Evolutionary conservation across 768 basidiomycete species (phyloP).

Genomic region (Amanita inopinata): DNA sequence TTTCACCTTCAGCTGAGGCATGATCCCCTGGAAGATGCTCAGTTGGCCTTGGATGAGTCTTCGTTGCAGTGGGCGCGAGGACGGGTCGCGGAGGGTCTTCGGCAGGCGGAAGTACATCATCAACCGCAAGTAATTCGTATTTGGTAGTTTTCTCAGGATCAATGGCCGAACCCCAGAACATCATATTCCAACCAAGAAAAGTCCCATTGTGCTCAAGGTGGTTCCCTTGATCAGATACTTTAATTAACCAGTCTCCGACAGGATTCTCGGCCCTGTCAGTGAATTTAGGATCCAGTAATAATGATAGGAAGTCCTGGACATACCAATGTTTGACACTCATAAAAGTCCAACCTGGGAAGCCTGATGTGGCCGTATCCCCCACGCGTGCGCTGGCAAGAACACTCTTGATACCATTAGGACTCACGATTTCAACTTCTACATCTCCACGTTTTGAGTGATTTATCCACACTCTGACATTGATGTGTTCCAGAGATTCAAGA

Average conservation of each 20-base stretch:
- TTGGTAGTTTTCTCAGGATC: slow-evolving; percentile 58
- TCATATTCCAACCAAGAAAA: slow-evolving; percentile 89
- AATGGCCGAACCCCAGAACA: slow-evolving; percentile 82
- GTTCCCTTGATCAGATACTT: slow-evolving; percentile 70
- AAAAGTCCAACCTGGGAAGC: slow-evolving; percentile 95
- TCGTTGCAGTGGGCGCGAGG: slow-evolving; percentile 34
- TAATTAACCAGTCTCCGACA: slow-evolving; percentile 83
- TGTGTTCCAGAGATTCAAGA: slow-evolving; percentile 83
- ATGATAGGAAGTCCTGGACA: slow-evolving; percentile 17
- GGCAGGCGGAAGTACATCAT: slow-evolving; percentile 37
- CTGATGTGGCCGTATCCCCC: slow-evolving; percentile 52
- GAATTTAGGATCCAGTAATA: slow-evolving; percentile 12
- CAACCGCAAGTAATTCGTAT: slow-evolving; percentile 49
- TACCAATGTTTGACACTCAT: slow-evolving; percentile 98
- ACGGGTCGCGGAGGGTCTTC: slow-evolving; percentile 29
- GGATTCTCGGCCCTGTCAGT: slow-evolving; percentile 81
- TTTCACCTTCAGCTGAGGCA: slow-evolving; percentile 70
- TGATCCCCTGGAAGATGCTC: slow-evolving; percentile 83
- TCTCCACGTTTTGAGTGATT: slow-evolving; percentile 81
- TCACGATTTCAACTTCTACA: slow-evolving; percentile 82
- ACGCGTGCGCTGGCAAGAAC: slow-evolving; percentile 66
- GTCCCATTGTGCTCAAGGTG: slow-evolving; percentile 40
- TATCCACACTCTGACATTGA: slow-evolving; percentile 91
- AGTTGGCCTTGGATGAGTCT: slow-evolving; percentile 76
- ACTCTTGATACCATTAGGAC: slow-evolving; percentile 80